Percentiles rank a stretch among this genome's conserved stretches.
phyloP scores from a whole-genome alignment of 495 filamentous ascomycete species.

The Achaetomiella virescens region DNA sequence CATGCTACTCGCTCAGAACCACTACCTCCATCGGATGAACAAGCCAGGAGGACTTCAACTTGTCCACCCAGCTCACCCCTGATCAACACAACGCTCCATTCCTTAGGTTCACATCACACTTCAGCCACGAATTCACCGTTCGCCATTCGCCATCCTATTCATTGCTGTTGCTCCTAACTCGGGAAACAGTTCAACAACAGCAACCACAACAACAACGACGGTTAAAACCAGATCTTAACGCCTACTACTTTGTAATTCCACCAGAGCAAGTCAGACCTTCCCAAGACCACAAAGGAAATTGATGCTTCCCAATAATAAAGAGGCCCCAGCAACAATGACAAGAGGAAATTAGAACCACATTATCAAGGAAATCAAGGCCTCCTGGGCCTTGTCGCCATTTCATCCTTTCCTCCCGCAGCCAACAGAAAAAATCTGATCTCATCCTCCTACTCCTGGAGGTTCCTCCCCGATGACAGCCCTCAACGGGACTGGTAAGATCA shows the following conservation, averaged over 20 bases:
- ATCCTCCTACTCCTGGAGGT: neutral
- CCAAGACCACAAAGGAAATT: constrained; percentile 13
- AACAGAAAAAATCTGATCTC: constrained; percentile 16
- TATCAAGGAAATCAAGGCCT: constrained; percentile 32
- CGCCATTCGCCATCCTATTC: too few species aligned
- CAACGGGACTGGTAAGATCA: constrained; percentile 10
- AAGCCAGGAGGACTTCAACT: neutral
- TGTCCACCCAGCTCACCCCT: too few species aligned
- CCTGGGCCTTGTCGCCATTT: constrained; percentile 44
- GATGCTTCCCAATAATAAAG: constrained; percentile 5
- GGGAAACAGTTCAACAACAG: too few species aligned
- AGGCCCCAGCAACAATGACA: constrained; percentile 25
- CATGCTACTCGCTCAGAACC: too few species aligned
- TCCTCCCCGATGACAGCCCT: neutral
- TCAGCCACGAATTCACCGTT: too few species aligned
- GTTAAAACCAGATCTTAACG: constrained; percentile 7
- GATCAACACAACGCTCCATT: neutral
- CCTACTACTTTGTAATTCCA: constrained; percentile 6
- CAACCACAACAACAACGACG: too few species aligned
- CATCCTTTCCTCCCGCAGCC: constrained; percentile 36
- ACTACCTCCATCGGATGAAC: neutral
- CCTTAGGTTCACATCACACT: too few species aligned
- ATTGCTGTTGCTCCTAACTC: too few species aligned
- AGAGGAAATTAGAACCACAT: constrained; percentile 34
- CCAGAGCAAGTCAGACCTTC: constrained; percentile 14